Evolutionary conservation across 345 rosid species (phyloP).

Genomic region (Eutrema yunnanense): DNA sequence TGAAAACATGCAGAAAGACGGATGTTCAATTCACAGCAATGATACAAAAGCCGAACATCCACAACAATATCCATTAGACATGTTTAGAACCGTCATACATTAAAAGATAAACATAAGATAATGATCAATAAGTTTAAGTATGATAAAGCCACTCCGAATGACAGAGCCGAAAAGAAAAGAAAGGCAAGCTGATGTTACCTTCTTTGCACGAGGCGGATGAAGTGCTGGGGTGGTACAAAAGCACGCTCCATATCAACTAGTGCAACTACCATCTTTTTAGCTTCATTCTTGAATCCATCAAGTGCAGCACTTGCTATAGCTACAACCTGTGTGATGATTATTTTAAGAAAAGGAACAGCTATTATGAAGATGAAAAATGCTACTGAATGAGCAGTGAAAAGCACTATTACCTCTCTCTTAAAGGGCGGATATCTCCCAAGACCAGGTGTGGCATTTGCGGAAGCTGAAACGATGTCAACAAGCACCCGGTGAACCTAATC

Average conservation of each 20-base stretch:
- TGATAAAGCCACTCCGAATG: background rate
- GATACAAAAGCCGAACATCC: background rate
- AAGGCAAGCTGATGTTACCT: constrained; percentile 37
- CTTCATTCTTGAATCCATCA: constrained; percentile 72
- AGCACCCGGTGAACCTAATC: constrained; percentile 69
- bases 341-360: background rate
- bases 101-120: background rate
- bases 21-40: background rate
- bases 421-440: constrained; percentile 86
- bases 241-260: constrained; percentile 86
- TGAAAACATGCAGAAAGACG: background rate
- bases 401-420: constrained; percentile 67
- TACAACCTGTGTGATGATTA: constrained; percentile 42
- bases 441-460: constrained; percentile 77
- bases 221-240: constrained; percentile 84
- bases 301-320: constrained; percentile 70
- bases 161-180: background rate
- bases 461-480: constrained; percentile 66
- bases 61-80: background rate
- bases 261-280: constrained; percentile 74
- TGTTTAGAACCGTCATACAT: background rate
- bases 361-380: background rate
- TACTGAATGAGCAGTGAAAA: background rate
- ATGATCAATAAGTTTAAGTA: background rate
- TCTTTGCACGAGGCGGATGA: constrained; percentile 74